phyloP scores from a whole-genome alignment of 1,284 basidiomycete genomes.

The Cutaneotrichosporon cyanovorans region DNA sequence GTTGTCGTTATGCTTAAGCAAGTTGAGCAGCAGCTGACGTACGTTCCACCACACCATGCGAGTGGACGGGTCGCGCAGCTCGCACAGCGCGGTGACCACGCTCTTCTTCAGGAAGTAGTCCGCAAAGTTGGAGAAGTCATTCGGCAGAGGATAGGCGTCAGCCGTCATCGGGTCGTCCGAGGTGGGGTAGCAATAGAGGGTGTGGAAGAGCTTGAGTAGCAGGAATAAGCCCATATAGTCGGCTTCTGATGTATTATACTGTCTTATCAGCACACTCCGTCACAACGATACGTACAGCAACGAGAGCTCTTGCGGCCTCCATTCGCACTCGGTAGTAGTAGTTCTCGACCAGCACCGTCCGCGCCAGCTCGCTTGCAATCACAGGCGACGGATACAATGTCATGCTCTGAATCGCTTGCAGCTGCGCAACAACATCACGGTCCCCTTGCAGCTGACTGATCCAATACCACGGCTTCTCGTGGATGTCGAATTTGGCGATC shows the following conservation, averaged over 20 bases:
- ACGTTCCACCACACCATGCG: conserved; percentile 63
- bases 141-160: conserved; percentile 80
- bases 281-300: conserved; percentile 56
- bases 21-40: conserved; percentile 82
- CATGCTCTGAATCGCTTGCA: conserved; percentile 83
- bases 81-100: conserved; percentile 30
- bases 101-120: conserved; percentile 88
- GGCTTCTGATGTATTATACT: conserved; percentile 35
- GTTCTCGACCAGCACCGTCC: conserved; percentile 87
- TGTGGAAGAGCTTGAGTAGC: conserved; percentile 82
- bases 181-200: conserved; percentile 85
- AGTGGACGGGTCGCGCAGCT: conserved; percentile 30
- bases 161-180: conserved; percentile 74
- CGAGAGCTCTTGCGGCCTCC: conserved; percentile 82
- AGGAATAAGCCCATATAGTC: conserved; percentile 78
- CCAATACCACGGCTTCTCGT: conserved; percentile 99
- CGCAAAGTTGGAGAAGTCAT: conserved; percentile 83
- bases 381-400: conserved; percentile 75
- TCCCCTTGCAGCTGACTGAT: conserved; percentile 93
- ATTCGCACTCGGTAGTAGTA: conserved; percentile 97
- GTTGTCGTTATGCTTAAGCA: conserved; percentile 90
- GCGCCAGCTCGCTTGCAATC: conserved; percentile 82
- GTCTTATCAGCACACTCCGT: not conserved
- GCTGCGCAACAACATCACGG: conserved; percentile 93
- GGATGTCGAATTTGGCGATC: conserved; percentile 85